These are phyloP conservation scores for Scenedesmus sp. DNA, from an alignment of 163 green algal genomes.

Conservation along the genomic window DNA sequence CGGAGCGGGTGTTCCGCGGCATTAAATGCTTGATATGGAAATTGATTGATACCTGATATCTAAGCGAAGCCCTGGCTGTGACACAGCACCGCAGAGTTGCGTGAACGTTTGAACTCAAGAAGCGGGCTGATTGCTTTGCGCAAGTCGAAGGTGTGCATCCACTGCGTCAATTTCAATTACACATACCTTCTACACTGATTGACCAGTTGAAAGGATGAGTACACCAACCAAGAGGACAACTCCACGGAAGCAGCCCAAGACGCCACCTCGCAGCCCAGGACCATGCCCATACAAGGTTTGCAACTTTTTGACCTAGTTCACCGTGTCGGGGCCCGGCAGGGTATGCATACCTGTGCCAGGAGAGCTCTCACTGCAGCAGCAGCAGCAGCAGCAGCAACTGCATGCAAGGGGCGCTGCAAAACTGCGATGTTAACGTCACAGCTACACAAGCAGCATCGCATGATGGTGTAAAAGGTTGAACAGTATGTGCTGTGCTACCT, in stretches of 20 bases:
- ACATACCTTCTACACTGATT: no score
- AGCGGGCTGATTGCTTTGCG: background rate
- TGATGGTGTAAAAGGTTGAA: background rate
- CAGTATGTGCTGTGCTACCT: background rate
- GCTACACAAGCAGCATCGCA: no score
- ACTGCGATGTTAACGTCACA: background rate
- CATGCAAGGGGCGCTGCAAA: background rate
- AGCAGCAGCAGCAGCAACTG: background rate
- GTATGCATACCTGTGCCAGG: background rate
- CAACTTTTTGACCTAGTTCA: background rate
- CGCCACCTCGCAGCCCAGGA: conserved; percentile 8
- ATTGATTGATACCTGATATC: no score
- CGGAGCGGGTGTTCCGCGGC: no score
- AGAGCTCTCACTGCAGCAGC: background rate
- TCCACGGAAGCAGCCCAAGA: conserved; percentile 1
- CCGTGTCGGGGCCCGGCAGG: background rate
- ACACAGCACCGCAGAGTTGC: background rate
- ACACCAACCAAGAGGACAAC: background rate
- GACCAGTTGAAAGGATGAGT: background rate
- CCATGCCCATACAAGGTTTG: conserved; percentile 22
- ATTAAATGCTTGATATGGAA: no score
- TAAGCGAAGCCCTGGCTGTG: background rate
- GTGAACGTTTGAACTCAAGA: background rate
- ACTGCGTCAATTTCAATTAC: no score
- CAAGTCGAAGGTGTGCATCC: background rate